Base-by-base conservation (phyloP, 768 basidiomycete genomes). In the Pulveroboletus sp. region DNA sequence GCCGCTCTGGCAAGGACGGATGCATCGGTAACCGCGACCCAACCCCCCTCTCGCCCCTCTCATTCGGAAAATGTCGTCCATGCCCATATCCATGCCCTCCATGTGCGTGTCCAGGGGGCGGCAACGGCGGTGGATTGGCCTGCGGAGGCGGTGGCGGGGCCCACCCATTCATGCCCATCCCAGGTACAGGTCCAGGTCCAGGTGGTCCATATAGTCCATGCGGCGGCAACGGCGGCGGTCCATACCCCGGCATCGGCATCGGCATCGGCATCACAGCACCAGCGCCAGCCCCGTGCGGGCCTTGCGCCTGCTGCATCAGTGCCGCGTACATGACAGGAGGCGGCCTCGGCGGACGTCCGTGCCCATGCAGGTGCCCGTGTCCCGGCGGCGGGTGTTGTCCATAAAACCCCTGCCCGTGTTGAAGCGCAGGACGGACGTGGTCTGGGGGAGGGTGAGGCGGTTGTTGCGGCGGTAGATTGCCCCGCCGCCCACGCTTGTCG, bases 401-500 rank as follows among this genome's bases (percentile, higher is more conserved):
- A 23, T 64, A 59, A 16, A 56, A 64, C 13, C 59, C 62, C 4
- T 63, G 62, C 30, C 62, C 62, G 5, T 63, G 62, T 30, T 63
- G 62, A 22, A 63, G 60, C 16, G 68, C 65, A 29, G 71, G 63
- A 23, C 72, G 71, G 39, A 67, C 64, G 34, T 67, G 61, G 27
- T 64, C 61, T 14, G 64, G 72, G 1, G 63, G 63, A 12, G 58
- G 63, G 24, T 54, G 60, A 34, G 55, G 64, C 20, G 58, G 56
- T 14, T 59, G 61, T 23, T 53, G 67, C 29, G 63, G 59, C 23
- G 59, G 56, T 34, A 46, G 62, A 65, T 54, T 66, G 67, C 72
- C 67, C 30, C 84, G 75, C 19, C 85, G 81, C 3, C 81, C 82
- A 24, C 85, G 82, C 59, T 82, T 86, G 67, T 87, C 86, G 35